Percentiles rank a stretch among this genome's conserved stretches.
Evolutionary conservation across 306 rosid species (phyloP).

Genomic region (Lathyrus aphaca): DNA sequence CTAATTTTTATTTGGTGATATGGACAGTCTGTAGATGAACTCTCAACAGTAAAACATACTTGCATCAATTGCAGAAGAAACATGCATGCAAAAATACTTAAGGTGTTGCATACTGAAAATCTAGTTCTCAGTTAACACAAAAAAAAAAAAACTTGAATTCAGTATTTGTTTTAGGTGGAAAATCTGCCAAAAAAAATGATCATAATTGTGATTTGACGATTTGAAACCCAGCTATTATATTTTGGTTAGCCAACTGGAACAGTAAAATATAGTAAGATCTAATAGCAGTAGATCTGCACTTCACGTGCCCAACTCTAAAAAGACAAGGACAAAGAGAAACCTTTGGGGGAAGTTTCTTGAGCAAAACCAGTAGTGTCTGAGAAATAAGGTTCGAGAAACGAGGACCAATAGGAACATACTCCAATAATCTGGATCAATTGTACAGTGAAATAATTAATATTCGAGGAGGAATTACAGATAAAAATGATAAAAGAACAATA

Average conservation of each 20-base stretch:
- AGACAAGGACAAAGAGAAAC: constrained; percentile 49
- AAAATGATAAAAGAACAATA: constrained; percentile 39
- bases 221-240: no score
- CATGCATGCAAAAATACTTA: constrained; percentile 7
- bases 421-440: constrained; percentile 66
- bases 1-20: constrained; percentile 33
- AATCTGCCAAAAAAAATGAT: background rate
- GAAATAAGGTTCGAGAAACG: constrained; percentile 89
- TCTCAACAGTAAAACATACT: constrained; percentile 30
- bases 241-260: no score
- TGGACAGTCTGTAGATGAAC: constrained; percentile 35
- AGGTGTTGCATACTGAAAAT: constrained; percentile 28
- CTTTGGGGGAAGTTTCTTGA: constrained; percentile 95
- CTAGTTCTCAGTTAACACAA: constrained; percentile 15
- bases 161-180: background rate
- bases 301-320: background rate
- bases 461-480: constrained; percentile 13
- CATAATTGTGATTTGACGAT: no score
- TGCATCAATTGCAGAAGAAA: constrained; percentile 23
- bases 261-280: no score
- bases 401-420: constrained; percentile 91
- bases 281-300: no score
- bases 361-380: constrained; percentile 82
- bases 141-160: constrained; percentile 18
- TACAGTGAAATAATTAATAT: constrained; percentile 19